Evolutionary conservation across 164 flowering plant species (phyloP), one percentile per base, ranked within the genome.

Genomic region (Berberis thunbergii): DNA sequence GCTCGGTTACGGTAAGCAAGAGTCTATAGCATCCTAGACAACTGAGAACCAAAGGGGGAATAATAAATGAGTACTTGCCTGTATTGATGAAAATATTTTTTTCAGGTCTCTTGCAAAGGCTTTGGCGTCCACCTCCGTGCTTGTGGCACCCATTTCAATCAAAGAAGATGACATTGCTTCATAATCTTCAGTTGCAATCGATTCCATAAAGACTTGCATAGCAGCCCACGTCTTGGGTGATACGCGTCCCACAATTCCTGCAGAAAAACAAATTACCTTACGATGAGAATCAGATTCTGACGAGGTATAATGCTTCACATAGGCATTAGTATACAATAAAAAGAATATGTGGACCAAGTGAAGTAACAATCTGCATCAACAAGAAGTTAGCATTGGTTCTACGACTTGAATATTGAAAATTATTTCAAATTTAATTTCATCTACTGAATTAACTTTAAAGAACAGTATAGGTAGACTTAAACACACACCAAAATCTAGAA

Each of bases 211-310:
- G 42, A 75, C 74, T 59, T 93, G 96, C 94, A 93, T 88, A 7
- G 98, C 98, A 67, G 81, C 73, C 98, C 97, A 93, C 54, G 96
- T 89, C 69, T 83, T 86, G 6, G 98, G 97, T 57, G 97, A 93
- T 79, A 93, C 88, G 43, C 92, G 96, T 41, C 98, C 98, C 70
- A 93, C 97, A 75, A 93, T 89, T 62, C 98, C 98, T 93, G 82
- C 39, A 46, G 43, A 69, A 41, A 26, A 26, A 26, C 26, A 26
- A 26, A 26, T 26, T 26, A 26, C 26, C 26, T 26, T 26, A 26
- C 26, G 26, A 26, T 26, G 26, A 26, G 26, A 26, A 26, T 26
- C 26, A 26, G 26, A 26, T 26, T 26, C 26, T 26, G 26, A 26
- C 26, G 26, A 26, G 26, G 26, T 26, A 26, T 26, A 26, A 26